These are phyloP conservation scores for Fragaria nilgerrensis DNA, from an alignment of 306 rosid species.

Conservation along the genomic window DNA sequence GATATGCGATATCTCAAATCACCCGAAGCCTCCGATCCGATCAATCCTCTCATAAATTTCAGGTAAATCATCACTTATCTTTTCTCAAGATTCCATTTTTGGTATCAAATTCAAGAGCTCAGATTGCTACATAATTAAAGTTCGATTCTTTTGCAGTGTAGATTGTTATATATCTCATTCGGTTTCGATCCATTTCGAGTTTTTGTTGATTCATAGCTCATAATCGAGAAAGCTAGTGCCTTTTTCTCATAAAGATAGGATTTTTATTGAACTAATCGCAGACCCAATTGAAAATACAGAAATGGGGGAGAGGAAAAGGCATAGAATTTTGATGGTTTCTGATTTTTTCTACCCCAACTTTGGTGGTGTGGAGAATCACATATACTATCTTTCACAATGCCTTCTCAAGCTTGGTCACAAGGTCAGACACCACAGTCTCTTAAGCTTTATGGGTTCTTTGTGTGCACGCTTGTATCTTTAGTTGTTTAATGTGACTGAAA, in stretches of 20 bases:
- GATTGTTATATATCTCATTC: not conserved
- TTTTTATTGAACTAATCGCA: conserved; percentile 8
- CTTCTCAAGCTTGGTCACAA: conserved; percentile 88
- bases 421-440: conserved; percentile 38
- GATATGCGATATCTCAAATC: not conserved
- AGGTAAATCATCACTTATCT: not conserved
- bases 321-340: conserved; percentile 74
- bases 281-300: conserved; percentile 20
- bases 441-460: conserved; percentile 12
- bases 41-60: not conserved
- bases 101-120: not conserved
- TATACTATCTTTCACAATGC: conserved; percentile 82
- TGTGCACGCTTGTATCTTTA: not conserved
- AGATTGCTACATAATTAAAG: not conserved
- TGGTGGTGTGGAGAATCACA: conserved; percentile 90
- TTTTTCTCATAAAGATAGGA: not conserved
- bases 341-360: conserved; percentile 95
- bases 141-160: not conserved
- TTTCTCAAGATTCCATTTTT: not conserved
- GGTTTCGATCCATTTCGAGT: not conserved
- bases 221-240: not conserved
- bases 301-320: conserved; percentile 57
- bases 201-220: not conserved
- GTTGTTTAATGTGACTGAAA: not conserved
- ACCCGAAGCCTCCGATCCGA: not conserved